phyloP scores from a whole-genome alignment of 2,329 filamentous ascomycete genomes.

The Diatrype stigma region DNA sequence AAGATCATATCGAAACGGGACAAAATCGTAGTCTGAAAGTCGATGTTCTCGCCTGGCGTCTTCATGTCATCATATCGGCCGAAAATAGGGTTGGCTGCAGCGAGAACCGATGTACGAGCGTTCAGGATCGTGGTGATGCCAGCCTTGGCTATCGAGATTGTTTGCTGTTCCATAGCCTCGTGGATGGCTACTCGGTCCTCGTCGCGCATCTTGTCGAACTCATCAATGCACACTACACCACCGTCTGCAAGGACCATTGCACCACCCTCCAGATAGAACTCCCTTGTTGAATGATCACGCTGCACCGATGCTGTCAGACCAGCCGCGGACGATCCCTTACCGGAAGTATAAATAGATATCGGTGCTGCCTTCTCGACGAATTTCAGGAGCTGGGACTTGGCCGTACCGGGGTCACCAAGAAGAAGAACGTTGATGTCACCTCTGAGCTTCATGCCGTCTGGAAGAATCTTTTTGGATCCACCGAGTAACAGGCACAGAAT shows the following conservation, averaged over 20 bases:
- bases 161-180: conserved; percentile 99
- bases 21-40: conserved; percentile 97
- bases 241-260: conserved; percentile 98
- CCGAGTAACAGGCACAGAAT: conserved; percentile 92
- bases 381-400: conserved; percentile 94
- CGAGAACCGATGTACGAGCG: conserved; percentile 88
- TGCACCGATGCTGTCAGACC: conserved; percentile 97
- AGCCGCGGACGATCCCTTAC: conserved; percentile 94
- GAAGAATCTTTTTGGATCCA: conserved; percentile 94
- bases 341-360: conserved; percentile 97
- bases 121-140: conserved; percentile 98
- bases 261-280: conserved; percentile 97
- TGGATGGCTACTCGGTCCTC: conserved; percentile 97
- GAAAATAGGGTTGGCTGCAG: conserved; percentile 95
- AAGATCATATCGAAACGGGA: conserved; percentile 99
- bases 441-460: conserved; percentile 94
- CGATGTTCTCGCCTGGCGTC: conserved; percentile 95
- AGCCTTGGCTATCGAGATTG: conserved; percentile 97
- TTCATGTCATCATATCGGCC: conserved; percentile 98
- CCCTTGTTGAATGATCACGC: conserved; percentile 82
- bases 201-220: conserved; percentile 99
- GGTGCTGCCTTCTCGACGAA: conserved; percentile 96
- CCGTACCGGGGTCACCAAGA: conserved; percentile 94
- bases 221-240: conserved; percentile 96
- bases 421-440: conserved; percentile 97